Evolutionary conservation across 2,329 filamentous ascomycete genomes (phyloP).

Genomic region (Nannizzia gypsea): DNA sequence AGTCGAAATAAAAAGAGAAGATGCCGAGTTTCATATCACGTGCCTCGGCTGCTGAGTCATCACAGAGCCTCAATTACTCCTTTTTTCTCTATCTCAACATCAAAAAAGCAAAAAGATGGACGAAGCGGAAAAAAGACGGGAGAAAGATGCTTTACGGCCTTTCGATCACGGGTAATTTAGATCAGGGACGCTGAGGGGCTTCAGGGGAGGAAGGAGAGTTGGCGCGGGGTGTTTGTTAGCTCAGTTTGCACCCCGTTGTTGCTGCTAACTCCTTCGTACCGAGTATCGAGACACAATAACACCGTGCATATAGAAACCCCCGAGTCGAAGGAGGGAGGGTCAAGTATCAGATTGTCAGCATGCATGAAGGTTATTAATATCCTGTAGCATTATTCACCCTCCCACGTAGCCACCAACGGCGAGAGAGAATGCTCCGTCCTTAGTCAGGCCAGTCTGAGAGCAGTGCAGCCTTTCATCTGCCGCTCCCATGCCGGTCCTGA

Average conservation of each 20-base stretch:
- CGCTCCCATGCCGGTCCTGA: neutral
- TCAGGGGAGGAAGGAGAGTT: neutral
- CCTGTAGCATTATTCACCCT: neutral
- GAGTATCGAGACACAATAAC: too few relatives aligned
- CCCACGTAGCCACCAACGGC: neutral
- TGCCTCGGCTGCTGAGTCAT: neutral
- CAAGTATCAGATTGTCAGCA: neutral
- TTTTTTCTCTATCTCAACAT: neutral
- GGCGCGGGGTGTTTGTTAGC: neutral
- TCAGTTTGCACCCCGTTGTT: neutral
- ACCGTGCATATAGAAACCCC: too few relatives aligned
- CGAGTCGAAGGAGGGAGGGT: too few relatives aligned
- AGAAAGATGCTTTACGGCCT: neutral
- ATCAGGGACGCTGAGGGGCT: neutral
- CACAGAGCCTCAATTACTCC: neutral
- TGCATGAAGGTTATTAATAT: neutral
- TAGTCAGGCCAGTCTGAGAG: conserved; percentile 1
- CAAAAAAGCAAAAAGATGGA: neutral
- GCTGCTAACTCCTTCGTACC: too few relatives aligned
- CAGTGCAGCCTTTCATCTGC: neutral
- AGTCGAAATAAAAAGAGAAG: too few relatives aligned
- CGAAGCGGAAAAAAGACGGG: neutral
- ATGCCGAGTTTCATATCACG: neutral
- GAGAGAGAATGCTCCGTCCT: neutral
- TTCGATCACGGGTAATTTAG: neutral